These are phyloP conservation scores for Aspergillus viridinutans DNA, from an alignment of 2,329 filamentous ascomycete species.

Conservation along the genomic window DNA sequence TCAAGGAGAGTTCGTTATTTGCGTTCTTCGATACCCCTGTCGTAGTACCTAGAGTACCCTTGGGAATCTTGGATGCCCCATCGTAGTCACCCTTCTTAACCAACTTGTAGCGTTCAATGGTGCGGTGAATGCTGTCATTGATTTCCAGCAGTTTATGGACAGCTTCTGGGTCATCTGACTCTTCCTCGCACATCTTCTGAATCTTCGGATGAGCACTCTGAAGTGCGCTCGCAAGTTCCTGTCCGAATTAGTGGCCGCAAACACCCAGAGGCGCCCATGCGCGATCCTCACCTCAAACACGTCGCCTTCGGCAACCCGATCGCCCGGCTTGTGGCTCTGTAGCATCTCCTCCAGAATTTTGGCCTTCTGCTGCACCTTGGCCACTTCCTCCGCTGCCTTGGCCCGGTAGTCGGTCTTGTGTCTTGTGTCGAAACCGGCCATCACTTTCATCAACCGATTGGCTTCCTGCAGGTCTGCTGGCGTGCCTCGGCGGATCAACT, in stretches of 20 bases:
- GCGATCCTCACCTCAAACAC: slow-evolving; percentile 56
- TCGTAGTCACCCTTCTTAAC: slow-evolving; percentile 93
- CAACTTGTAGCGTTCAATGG: slow-evolving; percentile 89
- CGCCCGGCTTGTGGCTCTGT: slow-evolving; percentile 75
- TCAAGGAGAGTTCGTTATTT: slow-evolving; percentile 80
- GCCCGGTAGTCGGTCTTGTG: slow-evolving; percentile 97
- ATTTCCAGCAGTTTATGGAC: slow-evolving; percentile 94
- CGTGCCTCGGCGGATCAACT: slow-evolving; percentile 85
- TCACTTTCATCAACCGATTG: slow-evolving; percentile 97
- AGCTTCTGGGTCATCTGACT: slow-evolving; percentile 93
- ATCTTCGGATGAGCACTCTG: slow-evolving; percentile 97
- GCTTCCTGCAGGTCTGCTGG: slow-evolving; percentile 95
- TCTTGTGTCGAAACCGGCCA: slow-evolving; percentile 94
- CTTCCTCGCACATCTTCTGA: slow-evolving; percentile 98
- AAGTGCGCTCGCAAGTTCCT: slow-evolving; percentile 83
- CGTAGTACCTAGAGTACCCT: slow-evolving; percentile 69
- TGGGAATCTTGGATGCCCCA: slow-evolving; percentile 75
- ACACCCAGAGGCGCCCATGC: neutral
- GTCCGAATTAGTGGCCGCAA: neutral
- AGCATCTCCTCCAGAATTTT: slow-evolving; percentile 88
- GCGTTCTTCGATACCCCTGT: slow-evolving; percentile 62
- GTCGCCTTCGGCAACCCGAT: slow-evolving; percentile 67
- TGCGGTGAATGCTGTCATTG: slow-evolving; percentile 97
- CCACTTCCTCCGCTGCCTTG: slow-evolving; percentile 92
- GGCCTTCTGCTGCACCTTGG: slow-evolving; percentile 93